Evolutionary conservation across 257 asterid species (phyloP).

Genomic region (Solanum corneliomulleri): DNA sequence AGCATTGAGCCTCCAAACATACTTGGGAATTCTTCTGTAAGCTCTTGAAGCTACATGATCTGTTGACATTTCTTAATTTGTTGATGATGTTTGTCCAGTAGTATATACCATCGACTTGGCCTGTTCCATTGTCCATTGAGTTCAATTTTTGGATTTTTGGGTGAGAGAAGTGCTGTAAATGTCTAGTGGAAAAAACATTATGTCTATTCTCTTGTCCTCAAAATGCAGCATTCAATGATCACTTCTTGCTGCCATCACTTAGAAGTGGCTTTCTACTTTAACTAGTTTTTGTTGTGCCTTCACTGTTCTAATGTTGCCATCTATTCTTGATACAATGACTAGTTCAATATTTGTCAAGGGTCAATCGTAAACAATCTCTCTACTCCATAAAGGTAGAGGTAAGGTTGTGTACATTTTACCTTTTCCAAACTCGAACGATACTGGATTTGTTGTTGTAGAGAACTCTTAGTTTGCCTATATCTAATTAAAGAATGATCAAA

Average conservation of each 20-base stretch:
- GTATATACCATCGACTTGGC: background rate
- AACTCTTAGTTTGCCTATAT: background rate
- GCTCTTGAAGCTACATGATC: background rate
- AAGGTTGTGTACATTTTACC: background rate
- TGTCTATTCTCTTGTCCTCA: background rate
- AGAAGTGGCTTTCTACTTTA: background rate
- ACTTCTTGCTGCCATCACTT: background rate
- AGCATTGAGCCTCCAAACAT: constrained; percentile 18
- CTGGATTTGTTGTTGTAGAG: background rate
- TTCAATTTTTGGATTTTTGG: background rate
- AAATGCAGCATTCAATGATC: background rate
- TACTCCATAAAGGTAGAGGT: background rate
- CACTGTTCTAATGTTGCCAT: background rate
- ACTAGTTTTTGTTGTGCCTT: background rate
- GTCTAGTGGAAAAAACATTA: background rate
- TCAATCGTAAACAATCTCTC: background rate
- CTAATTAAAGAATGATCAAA: background rate
- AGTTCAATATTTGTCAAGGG: background rate
- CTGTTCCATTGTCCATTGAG: background rate
- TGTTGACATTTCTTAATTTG: background rate
- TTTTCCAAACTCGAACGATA: background rate
- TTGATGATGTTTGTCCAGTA: background rate
- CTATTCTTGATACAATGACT: background rate
- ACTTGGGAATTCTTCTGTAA: background rate
- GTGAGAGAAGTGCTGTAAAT: constrained; percentile 1